A percentile compares a stretch with the other conserved stretches of the same genome.
Evolutionary conservation across 2,329 filamentous ascomycete species (phyloP).

Genomic region (Lizonia empirigonia): DNA sequence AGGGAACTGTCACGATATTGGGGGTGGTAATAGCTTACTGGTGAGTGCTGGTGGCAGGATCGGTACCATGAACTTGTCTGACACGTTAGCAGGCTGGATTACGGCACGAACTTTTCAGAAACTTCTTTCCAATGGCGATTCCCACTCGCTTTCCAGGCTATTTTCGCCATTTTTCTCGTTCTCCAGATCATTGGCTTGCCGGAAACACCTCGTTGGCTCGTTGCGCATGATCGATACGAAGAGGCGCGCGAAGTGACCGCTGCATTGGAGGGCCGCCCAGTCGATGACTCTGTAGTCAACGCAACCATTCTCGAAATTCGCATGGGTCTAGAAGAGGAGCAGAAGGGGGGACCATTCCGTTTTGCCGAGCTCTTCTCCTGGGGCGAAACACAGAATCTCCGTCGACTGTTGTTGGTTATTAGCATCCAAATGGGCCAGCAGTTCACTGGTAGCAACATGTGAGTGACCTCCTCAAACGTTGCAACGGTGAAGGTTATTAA

Average conservation of each 20-base stretch:
- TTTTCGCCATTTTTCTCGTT: constrained; percentile 50
- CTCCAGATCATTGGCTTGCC: constrained; percentile 53
- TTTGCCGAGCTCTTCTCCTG: constrained; percentile 52
- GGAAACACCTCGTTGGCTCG: constrained; percentile 54
- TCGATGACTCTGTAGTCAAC: constrained; percentile 53
- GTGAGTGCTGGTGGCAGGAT: constrained; percentile 20
- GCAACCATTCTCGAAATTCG: constrained; percentile 52
- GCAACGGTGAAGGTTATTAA: not conserved
- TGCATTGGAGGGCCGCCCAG: constrained; percentile 51
- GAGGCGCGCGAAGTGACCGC: constrained; percentile 55
- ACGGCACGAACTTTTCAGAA: constrained; percentile 10
- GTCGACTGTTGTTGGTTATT: constrained; percentile 56
- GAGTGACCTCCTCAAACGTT: constrained; percentile 14
- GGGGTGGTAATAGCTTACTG: constrained; percentile 58
- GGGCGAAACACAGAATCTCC: constrained; percentile 40
- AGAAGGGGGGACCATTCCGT: constrained; percentile 48
- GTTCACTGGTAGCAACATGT: constrained; percentile 41
- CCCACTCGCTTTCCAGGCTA: constrained; percentile 55
- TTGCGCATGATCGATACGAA: constrained; percentile 49
- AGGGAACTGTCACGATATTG: constrained; percentile 55
- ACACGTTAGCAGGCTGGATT: constrained; percentile 14
- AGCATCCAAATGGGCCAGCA: constrained; percentile 59
- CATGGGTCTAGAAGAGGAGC: constrained; percentile 53
- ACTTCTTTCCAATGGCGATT: constrained; percentile 48
- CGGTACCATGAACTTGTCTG: not conserved